Percentiles rank a stretch among this genome's conserved stretches.
Evolutionary conservation across 805 yeast species (phyloP).

Genomic region (Clavispora carvajalis): DNA sequence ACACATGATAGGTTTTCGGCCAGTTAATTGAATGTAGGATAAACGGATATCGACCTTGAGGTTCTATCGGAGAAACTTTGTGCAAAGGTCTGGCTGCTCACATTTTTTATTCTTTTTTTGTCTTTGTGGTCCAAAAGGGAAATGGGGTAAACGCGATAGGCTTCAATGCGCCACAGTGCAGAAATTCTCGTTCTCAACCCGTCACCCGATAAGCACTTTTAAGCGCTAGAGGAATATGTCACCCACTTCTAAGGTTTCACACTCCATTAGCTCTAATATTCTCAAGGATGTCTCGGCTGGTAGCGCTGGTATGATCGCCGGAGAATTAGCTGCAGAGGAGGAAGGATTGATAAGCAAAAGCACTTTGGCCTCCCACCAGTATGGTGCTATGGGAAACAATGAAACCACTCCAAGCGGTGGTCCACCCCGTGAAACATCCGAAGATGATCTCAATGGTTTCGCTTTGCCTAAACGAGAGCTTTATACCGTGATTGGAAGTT

Average conservation of each 20-base stretch:
- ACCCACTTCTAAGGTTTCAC: neutral
- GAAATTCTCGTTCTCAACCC: too few relatives aligned
- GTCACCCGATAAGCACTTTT: too few relatives aligned
- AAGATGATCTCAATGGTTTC: conserved; percentile 13
- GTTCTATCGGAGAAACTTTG: too few relatives aligned
- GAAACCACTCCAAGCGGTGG: neutral
- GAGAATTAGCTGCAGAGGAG: conserved; percentile 33
- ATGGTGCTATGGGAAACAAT: conserved; percentile 10
- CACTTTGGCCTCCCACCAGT: conserved; percentile 5
- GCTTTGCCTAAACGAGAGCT: conserved; percentile 29
- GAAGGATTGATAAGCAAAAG: conserved; percentile 14
- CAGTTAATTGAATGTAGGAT: too few relatives aligned
- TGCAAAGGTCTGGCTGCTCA: too few relatives aligned
- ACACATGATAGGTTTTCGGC: too few relatives aligned
- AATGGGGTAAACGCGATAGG: too few relatives aligned
- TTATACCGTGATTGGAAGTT: conserved; percentile 24
- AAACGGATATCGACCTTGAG: too few relatives aligned
- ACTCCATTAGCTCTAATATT: conserved; percentile 3
- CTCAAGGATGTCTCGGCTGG: conserved; percentile 30
- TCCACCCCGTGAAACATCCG: neutral
- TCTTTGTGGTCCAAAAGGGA: too few relatives aligned
- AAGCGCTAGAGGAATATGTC: neutral
- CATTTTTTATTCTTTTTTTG: too few relatives aligned
- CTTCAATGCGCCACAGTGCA: too few relatives aligned
- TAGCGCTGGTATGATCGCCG: conserved; percentile 29